A percentile compares a stretch with the other conserved stretches of the same genome.
Conservation (phyloP, 305 asterid genomes). For the Fraxinus xanthoxyloides region DNA sequence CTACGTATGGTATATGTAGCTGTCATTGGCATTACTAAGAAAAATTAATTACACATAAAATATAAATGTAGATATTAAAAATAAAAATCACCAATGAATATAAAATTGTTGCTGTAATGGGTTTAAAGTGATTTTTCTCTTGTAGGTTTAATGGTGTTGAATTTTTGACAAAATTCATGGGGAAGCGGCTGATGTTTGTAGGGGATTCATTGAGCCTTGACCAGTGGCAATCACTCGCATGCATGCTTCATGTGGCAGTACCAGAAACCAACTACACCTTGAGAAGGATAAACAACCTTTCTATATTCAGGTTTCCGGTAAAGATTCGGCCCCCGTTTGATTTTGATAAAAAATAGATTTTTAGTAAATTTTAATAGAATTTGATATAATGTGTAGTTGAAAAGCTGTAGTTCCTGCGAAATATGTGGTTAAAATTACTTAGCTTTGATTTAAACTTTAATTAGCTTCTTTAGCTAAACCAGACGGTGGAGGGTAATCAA, state of each 20-base stretch:
- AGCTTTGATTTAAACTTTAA: too few species aligned
- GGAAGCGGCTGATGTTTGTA: slow-evolving; percentile 58
- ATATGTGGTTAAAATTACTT: too few species aligned
- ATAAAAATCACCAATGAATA: not conserved
- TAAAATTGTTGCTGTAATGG: not conserved
- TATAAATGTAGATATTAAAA: too few species aligned
- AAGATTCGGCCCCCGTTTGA: not conserved
- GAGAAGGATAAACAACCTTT: slow-evolving; percentile 23
- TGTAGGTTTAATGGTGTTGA: slow-evolving; percentile 52
- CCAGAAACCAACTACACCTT: slow-evolving; percentile 42
- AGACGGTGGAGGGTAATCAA: too few species aligned
- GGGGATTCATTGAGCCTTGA: slow-evolving; percentile 70
- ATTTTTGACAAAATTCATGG: slow-evolving; percentile 41
- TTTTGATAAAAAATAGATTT: too few species aligned
- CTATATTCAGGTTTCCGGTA: slow-evolving; percentile 52
- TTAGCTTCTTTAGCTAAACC: too few species aligned
- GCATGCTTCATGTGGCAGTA: slow-evolving; percentile 51
- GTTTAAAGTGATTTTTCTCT: not conserved
- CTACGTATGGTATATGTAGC: not conserved
- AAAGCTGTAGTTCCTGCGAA: too few species aligned
- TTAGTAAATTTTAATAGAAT: too few species aligned
- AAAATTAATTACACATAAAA: not conserved
- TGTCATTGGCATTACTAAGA: not conserved
- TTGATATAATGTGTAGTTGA: too few species aligned
- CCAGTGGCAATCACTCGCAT: slow-evolving; percentile 67